A percentile compares a stretch with the other conserved stretches of the same genome.
Conservation (phyloP, 768 basidiomycete genomes). For the Pulveroboletus sp. region DNA sequence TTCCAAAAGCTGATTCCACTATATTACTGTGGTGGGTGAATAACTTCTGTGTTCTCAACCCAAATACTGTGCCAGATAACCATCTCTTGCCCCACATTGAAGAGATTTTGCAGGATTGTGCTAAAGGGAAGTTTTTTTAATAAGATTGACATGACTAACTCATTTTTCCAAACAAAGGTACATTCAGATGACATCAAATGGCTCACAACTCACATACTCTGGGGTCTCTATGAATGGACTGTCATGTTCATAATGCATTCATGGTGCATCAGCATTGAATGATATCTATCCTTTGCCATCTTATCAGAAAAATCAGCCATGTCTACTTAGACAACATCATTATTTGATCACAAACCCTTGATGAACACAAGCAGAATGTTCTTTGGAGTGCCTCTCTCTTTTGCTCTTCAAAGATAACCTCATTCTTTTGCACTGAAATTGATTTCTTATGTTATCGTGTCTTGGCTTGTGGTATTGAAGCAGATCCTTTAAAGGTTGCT, state of each 20-base stretch:
- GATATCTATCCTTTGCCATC: slow-evolving; percentile 6
- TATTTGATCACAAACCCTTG: not conserved
- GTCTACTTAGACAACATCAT: too few relatives aligned
- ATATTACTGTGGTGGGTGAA: slow-evolving; percentile 29
- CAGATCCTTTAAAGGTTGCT: not conserved
- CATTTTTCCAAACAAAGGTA: slow-evolving; percentile 37
- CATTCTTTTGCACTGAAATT: not conserved
- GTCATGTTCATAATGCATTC: slow-evolving; percentile 14
- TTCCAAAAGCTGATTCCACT: slow-evolving; percentile 31
- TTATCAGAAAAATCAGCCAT: too few relatives aligned
- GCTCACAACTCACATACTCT: slow-evolving; percentile 37
- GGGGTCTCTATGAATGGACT: slow-evolving; percentile 38
- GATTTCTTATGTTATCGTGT: not conserved
- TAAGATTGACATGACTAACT: slow-evolving; percentile 39
- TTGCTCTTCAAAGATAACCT: not conserved
- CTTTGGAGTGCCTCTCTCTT: not conserved
- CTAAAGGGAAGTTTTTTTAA: slow-evolving; percentile 32
- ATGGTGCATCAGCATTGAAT: slow-evolving; percentile 16
- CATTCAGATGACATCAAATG: slow-evolving; percentile 27
- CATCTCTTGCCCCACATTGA: slow-evolving; percentile 16
- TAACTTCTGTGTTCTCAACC: slow-evolving; percentile 26
- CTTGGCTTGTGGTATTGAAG: not conserved
- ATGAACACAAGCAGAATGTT: not conserved
- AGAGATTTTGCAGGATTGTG: slow-evolving; percentile 24
- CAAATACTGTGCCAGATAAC: slow-evolving; percentile 17